Percentiles rank a stretch among this genome's conserved stretches.
These are phyloP conservation scores for Scutellaria galericulata DNA, from an alignment of 257 asterid species.

Conservation along the genomic window DNA sequence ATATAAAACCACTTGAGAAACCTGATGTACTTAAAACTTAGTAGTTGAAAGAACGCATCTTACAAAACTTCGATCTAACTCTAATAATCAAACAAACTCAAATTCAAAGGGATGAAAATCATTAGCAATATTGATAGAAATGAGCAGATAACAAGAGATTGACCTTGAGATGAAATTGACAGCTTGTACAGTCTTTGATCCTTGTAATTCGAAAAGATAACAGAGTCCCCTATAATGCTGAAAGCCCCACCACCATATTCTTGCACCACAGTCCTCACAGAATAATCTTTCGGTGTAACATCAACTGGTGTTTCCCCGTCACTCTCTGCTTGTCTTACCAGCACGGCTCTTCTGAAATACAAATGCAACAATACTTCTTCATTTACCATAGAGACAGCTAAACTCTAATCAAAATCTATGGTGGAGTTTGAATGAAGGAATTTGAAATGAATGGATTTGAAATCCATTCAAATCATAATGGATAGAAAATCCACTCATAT, in stretches of 20 bases:
- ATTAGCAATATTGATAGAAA: slow-evolving; percentile 10
- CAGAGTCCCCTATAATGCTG: slow-evolving; percentile 57
- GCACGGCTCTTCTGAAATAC: slow-evolving; percentile 72
- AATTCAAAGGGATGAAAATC: neutral
- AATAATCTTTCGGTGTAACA: slow-evolving; percentile 76
- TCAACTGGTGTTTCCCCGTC: slow-evolving; percentile 61
- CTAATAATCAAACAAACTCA: neutral
- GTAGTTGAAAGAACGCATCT: neutral
- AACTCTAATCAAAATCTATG: neutral
- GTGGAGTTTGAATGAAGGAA: too few species aligned
- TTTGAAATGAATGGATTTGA: too few species aligned
- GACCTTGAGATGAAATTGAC: slow-evolving; percentile 68
- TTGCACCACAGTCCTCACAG: slow-evolving; percentile 88
- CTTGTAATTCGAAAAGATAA: slow-evolving; percentile 84
- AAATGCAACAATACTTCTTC: too few species aligned
- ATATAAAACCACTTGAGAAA: slow-evolving; percentile 11
- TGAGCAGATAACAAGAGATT: slow-evolving; percentile 8
- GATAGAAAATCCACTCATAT: too few species aligned
- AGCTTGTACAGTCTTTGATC: slow-evolving; percentile 89
- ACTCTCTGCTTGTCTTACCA: slow-evolving; percentile 72
- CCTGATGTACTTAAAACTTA: neutral
- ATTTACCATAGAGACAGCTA: neutral
- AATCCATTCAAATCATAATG: too few species aligned
- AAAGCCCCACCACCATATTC: slow-evolving; percentile 97
- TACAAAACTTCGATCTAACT: neutral